Evolutionary conservation across 805 yeast species (phyloP).

Genomic region (Starmerella apis): DNA sequence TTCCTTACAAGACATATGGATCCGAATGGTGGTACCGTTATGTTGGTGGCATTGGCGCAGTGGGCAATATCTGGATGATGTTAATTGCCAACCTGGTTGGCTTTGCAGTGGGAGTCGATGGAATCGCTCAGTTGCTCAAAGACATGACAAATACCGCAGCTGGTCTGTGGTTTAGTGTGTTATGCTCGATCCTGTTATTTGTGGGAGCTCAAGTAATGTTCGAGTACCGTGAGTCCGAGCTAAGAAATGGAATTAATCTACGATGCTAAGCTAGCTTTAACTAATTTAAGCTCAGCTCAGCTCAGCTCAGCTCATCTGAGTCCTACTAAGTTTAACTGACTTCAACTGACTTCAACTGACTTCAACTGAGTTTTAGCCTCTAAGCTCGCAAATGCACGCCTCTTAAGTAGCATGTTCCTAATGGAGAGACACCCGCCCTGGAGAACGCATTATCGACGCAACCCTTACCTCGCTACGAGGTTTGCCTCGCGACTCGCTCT

Average conservation of each 20-base stretch:
- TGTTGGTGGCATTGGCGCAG: slow-evolving; percentile 78
- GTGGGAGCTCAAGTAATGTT: slow-evolving; percentile 90
- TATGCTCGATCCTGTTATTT: slow-evolving; percentile 60
- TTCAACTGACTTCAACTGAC: too few species aligned
- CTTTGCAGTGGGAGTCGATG: slow-evolving; percentile 85
- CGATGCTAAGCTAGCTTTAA: slow-evolving; percentile 43
- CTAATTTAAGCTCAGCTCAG: too few species aligned
- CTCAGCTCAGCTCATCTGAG: too few species aligned
- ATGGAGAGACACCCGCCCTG: too few species aligned
- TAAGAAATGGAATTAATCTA: slow-evolving; percentile 68
- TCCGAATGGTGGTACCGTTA: slow-evolving; percentile 63
- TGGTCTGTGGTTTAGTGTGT: slow-evolving; percentile 51
- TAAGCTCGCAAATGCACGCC: too few species aligned
- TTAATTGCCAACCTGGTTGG: slow-evolving; percentile 93
- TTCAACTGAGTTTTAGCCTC: too few species aligned
- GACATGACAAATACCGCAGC: slow-evolving; percentile 63
- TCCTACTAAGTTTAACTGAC: too few species aligned
- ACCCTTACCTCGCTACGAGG: background rate
- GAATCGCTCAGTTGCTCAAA: slow-evolving; percentile 51
- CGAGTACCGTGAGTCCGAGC: slow-evolving; percentile 79
- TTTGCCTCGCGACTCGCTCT: background rate
- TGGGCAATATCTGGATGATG: slow-evolving; percentile 91
- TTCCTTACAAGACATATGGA: slow-evolving; percentile 34
- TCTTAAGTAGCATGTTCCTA: too few species aligned
- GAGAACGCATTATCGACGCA: too few species aligned